Conservation (phyloP, 2,329 filamentous ascomycete genomes). For the Paradendryphiella salina region DNA sequence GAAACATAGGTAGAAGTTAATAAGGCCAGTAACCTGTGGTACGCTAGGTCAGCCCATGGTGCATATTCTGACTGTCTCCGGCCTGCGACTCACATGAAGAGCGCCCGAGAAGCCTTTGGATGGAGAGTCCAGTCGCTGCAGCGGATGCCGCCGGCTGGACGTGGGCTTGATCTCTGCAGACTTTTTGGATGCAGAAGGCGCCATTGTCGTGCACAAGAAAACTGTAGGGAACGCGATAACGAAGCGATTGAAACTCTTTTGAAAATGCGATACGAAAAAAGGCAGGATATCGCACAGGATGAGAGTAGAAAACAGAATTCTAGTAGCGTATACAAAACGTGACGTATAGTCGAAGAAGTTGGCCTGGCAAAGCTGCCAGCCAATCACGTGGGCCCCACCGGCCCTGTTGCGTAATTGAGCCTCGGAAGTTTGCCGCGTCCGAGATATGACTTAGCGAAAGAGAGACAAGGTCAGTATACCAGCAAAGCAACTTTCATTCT, state of each 20-base stretch:
- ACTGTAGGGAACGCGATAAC: neutral
- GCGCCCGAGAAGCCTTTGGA: constrained; percentile 65
- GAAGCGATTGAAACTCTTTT: no score
- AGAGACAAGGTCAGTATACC: neutral
- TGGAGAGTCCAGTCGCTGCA: constrained; percentile 68
- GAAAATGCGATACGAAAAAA: neutral
- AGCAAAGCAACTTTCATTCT: neutral
- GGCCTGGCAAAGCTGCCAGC: constrained; percentile 2
- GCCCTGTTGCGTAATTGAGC: constrained; percentile 5
- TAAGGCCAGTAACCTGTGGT: constrained; percentile 45
- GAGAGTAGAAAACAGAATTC: neutral
- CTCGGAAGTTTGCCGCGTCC: constrained; percentile 15
- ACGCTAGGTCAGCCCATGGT: neutral
- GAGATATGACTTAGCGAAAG: constrained; percentile 1
- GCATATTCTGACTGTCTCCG: neutral
- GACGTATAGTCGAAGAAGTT: constrained; percentile 13
- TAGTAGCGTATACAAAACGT: constrained; percentile 5
- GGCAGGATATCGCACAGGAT: neutral
- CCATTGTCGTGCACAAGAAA: constrained; percentile 7
- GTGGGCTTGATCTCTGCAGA: constrained; percentile 15
- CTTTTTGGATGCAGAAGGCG: neutral
- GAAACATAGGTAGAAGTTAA: constrained; percentile 52
- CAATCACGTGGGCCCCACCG: constrained; percentile 19
- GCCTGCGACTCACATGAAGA: constrained; percentile 55
- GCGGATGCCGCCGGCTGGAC: constrained; percentile 56